Conservation (phyloP, 306 rosid genomes). For the Rosa rugosa region DNA sequence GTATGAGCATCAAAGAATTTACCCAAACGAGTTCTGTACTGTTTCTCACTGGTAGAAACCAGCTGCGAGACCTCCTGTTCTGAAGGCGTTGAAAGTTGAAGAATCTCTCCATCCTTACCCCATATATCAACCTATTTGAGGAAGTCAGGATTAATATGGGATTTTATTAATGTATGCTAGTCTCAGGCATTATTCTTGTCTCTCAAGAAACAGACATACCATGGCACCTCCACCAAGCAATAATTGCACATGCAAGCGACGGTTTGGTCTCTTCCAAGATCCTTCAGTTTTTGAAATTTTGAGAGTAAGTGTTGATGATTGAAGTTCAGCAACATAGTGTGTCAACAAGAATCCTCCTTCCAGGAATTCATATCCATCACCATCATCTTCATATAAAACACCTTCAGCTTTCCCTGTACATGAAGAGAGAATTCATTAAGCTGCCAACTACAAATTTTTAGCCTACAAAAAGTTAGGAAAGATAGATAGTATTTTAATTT, state of each 20-base stretch:
- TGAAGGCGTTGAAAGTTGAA: constrained; percentile 62
- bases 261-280: constrained; percentile 74
- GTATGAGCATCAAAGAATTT: constrained; percentile 2
- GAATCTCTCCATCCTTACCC: constrained; percentile 83
- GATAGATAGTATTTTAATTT: neutral
- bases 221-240: constrained; percentile 84
- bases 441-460: constrained; percentile 1
- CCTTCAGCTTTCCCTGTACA: constrained; percentile 87
- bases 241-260: constrained; percentile 64
- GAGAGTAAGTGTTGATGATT: constrained; percentile 62
- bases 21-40: constrained; percentile 56
- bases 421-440: constrained; percentile 17
- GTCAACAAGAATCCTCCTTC: constrained; percentile 74
- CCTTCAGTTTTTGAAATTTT: constrained; percentile 69
- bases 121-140: constrained; percentile 61
- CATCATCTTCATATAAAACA: constrained; percentile 83
- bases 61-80: constrained; percentile 61
- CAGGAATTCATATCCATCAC: constrained; percentile 85
- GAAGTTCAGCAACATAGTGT: constrained; percentile 70
- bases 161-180: constrained; percentile 15
- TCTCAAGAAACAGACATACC: constrained; percentile 47
- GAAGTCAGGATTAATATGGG: constrained; percentile 19
- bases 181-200: constrained; percentile 18
- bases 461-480: neutral
- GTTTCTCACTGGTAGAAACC: constrained; percentile 61